Base-by-base conservation (phyloP, 2,329 filamentous ascomycete genomes). In the Trichophyton rubrum region DNA sequence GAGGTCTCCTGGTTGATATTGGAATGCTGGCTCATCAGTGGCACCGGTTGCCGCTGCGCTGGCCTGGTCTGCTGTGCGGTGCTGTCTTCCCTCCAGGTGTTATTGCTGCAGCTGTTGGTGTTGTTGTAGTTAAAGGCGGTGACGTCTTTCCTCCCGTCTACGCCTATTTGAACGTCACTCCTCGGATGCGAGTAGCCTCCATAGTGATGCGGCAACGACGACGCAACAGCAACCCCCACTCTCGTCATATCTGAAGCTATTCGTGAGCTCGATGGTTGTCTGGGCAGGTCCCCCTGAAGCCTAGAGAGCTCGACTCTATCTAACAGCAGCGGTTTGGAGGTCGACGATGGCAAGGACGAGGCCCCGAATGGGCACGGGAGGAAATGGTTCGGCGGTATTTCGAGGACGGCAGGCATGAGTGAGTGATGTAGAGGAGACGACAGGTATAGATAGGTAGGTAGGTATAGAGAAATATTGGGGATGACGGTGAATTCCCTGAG, bases 281-380 rank as follows among this genome's bases (percentile, higher is more conserved):
- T 51, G 6, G 22, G 13, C 15, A 30, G 8, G 24, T 51, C 51
- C 27, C 22, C 51, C 13, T 33, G 51, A 15, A 8, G 27, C 51
- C 51, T n/a, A 30, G 51, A 35, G 30, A 55, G 51, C 66, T 61
- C 64, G 66, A 64, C 9, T 66, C 65, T 27, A 63, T 66, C 2
- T 68, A 63, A 6, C 62, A 58, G 11, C 66, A 61, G 51, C 69
- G 30, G 51, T 85, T 64, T 76, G 81, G 64, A 86, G 87, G 77
- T 77, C 33, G 38, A 40, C 5, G 53, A 58, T 11, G 24, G 13
- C 27, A 6, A 7, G 17, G 17, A 56, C 4, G 51, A 27, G 33
- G 33, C 33, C 51, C 51, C 22, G 30, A 55, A 55, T 33, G 47
- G 38, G 22, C 27, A 49, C n/a, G 30, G 53, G 58, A 60, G 49